Evolutionary conservation across 192 early-diverging fungal genomes (phyloP).

Genomic region (Chytriomyces confervae): DNA sequence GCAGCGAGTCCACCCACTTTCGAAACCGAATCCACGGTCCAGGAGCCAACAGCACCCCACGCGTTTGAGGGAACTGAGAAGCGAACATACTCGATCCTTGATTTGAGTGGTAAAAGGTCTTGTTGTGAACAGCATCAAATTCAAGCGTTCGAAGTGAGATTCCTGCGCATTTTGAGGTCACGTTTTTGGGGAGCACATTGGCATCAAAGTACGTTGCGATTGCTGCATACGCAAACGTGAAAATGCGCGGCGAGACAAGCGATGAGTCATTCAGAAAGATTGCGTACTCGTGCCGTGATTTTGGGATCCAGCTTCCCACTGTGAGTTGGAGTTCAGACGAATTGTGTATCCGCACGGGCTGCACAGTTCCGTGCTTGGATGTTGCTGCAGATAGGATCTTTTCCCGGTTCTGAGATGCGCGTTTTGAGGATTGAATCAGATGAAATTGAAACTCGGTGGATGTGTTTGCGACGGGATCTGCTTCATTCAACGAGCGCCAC

Average conservation of each 20-base stretch:
- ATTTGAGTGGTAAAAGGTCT: not conserved
- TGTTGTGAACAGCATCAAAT: conserved; percentile 20
- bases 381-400: not conserved
- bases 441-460: not conserved
- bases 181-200: conserved; percentile 13
- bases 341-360: conserved; percentile 1
- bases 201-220: conserved; percentile 30
- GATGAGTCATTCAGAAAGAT: conserved; percentile 47
- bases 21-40: conserved; percentile 18
- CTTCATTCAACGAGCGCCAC: conserved; percentile 17
- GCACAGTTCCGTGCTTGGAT: not conserved
- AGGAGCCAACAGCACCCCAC: conserved; percentile 17
- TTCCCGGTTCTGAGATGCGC: not conserved
- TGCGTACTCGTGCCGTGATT: conserved; percentile 10
- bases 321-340: conserved; percentile 23
- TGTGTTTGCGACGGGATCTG: not conserved
- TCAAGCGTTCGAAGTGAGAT: conserved; percentile 25
- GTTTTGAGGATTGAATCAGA: not conserved
- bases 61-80: conserved; percentile 23
- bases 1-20: conserved; percentile 11
- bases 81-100: not conserved
- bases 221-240: not conserved
- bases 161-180: conserved; percentile 1
- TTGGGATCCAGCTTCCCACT: not conserved
- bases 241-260: conserved; percentile 39